Percentiles rank a stretch among this genome's conserved stretches.
These are phyloP conservation scores for Suillus brevipes DNA, from an alignment of 768 basidiomycete genomes.

Conservation along the genomic window DNA sequence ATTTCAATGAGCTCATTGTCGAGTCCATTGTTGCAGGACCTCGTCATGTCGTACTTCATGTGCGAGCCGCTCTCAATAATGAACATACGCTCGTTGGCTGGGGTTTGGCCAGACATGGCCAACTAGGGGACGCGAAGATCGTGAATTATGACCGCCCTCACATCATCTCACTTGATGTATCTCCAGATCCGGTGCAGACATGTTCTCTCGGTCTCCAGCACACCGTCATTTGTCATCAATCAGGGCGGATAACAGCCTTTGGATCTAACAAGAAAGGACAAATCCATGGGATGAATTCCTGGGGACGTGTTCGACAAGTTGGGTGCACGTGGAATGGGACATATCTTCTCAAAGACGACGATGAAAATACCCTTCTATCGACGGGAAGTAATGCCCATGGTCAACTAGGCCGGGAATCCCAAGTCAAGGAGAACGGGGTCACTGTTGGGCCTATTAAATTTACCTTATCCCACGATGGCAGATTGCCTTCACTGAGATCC, in stretches of 20 bases:
- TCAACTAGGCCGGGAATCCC: conserved; percentile 56
- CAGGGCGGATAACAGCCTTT: conserved; percentile 49
- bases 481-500: conserved; percentile 28
- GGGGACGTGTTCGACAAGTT: conserved; percentile 34
- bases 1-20: conserved; percentile 34
- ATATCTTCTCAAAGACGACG: conserved; percentile 41
- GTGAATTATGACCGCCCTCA: conserved; percentile 23
- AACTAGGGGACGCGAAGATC: conserved; percentile 52
- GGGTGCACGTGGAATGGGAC: conserved; percentile 84
- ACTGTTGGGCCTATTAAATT: conserved; percentile 16
- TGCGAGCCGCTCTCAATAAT: conserved; percentile 33
- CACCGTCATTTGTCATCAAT: conserved; percentile 42
- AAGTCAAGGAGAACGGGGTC: conserved; percentile 3
- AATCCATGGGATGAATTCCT: conserved; percentile 38
- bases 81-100: conserved; percentile 61
- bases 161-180: conserved; percentile 35
- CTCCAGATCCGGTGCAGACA: conserved; percentile 33
- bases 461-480: conserved; percentile 23
- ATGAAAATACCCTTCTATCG: conserved; percentile 38
- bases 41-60: conserved; percentile 62
- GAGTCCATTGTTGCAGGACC: conserved; percentile 61
- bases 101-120: conserved; percentile 85
- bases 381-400: conserved; percentile 59
- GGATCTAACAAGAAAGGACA: conserved; percentile 78
- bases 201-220: conserved; percentile 56